Evolutionary conservation across 2,329 filamentous ascomycete species (phyloP).

Genomic region (Cryoendolithus antarcticus): DNA sequence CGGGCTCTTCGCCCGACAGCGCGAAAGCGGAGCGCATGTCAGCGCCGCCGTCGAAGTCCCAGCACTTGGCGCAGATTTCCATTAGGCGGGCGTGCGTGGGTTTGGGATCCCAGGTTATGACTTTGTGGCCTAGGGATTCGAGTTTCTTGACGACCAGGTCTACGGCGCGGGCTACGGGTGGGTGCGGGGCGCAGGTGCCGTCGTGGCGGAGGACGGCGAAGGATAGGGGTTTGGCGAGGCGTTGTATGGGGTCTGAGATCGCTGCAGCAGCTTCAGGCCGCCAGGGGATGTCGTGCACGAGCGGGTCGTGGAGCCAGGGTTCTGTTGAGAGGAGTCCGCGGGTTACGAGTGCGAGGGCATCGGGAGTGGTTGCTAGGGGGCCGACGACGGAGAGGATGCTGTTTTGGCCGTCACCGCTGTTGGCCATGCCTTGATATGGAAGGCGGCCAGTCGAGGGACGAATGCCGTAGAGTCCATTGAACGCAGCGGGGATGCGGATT

Average conservation of each 20-base stretch:
- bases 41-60: conserved; percentile 38
- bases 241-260: conserved; percentile 14
- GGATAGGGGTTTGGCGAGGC: conserved; percentile 27
- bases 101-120: conserved; percentile 49
- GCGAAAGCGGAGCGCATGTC: conserved; percentile 39
- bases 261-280: conserved; percentile 36
- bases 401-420: conserved; percentile 53
- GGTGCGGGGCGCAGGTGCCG: conserved; percentile 38
- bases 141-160: conserved; percentile 38
- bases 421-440: conserved; percentile 47
- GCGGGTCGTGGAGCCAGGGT: conserved; percentile 56
- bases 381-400: conserved; percentile 51
- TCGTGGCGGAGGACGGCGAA: conserved; percentile 46
- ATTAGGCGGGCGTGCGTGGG: conserved; percentile 29
- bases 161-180: conserved; percentile 45
- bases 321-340: conserved; percentile 43
- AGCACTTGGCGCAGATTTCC: conserved; percentile 25
- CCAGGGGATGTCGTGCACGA: conserved; percentile 55
- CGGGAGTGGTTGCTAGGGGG: conserved; percentile 45
- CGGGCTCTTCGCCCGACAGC: conserved; percentile 43
- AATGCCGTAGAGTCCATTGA: conserved; percentile 46
- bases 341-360: conserved; percentile 43
- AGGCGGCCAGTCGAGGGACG: conserved; percentile 43
- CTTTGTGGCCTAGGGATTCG: conserved; percentile 42
- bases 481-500: conserved; percentile 47